Evolutionary conservation across 352 stramenopile species (phyloP).

Genomic region (Globisporangium camurandrum): DNA sequence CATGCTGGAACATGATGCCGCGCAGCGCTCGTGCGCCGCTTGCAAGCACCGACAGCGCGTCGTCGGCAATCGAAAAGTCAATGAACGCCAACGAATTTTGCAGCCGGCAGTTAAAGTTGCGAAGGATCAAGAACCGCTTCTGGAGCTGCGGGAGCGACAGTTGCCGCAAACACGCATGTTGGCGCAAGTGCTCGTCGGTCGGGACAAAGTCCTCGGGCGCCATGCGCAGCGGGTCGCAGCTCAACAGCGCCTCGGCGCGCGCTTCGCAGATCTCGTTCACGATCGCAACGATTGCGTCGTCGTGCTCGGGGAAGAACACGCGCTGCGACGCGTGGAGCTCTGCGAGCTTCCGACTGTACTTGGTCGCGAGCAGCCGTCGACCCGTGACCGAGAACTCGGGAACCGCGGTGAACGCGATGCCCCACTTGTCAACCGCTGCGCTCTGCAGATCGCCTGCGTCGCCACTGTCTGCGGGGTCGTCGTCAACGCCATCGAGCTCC

Average conservation of each 20-base stretch:
- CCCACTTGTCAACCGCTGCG: constrained; percentile 61
- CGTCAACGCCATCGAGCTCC: not conserved
- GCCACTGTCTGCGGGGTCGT: constrained; percentile 4
- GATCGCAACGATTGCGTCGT: constrained; percentile 69
- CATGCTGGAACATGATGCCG: constrained; percentile 77
- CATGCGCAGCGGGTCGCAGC: constrained; percentile 81
- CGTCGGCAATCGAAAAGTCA: constrained; percentile 54
- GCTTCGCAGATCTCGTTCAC: constrained; percentile 82
- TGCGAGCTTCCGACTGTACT: constrained; percentile 58
- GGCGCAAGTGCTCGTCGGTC: constrained; percentile 52
- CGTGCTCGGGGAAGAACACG: constrained; percentile 55
- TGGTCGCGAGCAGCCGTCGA: constrained; percentile 55
- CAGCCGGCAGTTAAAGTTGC: constrained; percentile 83
- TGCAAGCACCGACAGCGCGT: constrained; percentile 55
- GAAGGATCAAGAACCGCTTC: constrained; percentile 76
- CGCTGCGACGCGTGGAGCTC: constrained; percentile 58
- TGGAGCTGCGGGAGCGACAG: constrained; percentile 54
- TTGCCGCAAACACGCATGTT: constrained; percentile 32
- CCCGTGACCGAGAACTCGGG: constrained; percentile 81
- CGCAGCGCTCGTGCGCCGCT: constrained; percentile 49
- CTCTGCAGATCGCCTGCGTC: constrained; percentile 6
- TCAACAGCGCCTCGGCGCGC: constrained; percentile 63
- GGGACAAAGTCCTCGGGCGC: constrained; percentile 69
- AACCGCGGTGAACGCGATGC: constrained; percentile 79
- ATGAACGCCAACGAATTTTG: constrained; percentile 84